Base-by-base conservation (phyloP, 345 rosid genomes). In the Viola odorata region DNA sequence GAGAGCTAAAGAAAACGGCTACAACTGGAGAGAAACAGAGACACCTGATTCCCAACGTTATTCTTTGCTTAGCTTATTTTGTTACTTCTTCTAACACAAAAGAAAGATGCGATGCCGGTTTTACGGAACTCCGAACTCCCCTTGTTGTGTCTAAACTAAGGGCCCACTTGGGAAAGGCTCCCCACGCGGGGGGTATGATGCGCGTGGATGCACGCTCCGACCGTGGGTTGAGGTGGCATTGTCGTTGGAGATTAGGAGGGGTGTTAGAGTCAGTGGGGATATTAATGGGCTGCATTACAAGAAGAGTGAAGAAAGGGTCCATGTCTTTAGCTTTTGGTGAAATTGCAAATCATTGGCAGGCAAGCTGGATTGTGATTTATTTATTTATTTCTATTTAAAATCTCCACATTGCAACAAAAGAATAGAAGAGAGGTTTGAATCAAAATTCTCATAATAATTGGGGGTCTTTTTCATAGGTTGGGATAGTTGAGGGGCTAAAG, bases 1-100 rank as follows among this genome's bases (percentile, higher is more conserved):
- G n/a, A 67, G 64, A 50, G 78, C 72, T 70, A 78, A 75, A 73
- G 81, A 73, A 75, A 80, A 79, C 77, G 81, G 83, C 84, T 67
- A 23, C 2, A 58, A n/a, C 64, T 52, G 58, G 50, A 37, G 49
- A 10, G 45, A 11, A 52, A 23, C 16, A 41, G 38, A 65, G 67
- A 54, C 69, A 49, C 67, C 78, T 60, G 78, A 77, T 67, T 67
- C 71, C 71, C 67, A 52, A 76, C 82, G 75, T 80, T 68, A 69
- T 78, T 70, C 66, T 66, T 74, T 67, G n/a, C 72, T 23, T 23
- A 23, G 32, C 1, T 60, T 67, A 32, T n/a, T 10, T 13, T 16
- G 44, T 14, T 39, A 44, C 47, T 44, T 44, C 12, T 44, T 44
- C 47, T 44, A 0, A 11, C 47, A 44, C 32, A 23, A 23, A 23